phyloP scores from a whole-genome alignment of 306 rosid genomes.

The Vigna nakashimae region DNA sequence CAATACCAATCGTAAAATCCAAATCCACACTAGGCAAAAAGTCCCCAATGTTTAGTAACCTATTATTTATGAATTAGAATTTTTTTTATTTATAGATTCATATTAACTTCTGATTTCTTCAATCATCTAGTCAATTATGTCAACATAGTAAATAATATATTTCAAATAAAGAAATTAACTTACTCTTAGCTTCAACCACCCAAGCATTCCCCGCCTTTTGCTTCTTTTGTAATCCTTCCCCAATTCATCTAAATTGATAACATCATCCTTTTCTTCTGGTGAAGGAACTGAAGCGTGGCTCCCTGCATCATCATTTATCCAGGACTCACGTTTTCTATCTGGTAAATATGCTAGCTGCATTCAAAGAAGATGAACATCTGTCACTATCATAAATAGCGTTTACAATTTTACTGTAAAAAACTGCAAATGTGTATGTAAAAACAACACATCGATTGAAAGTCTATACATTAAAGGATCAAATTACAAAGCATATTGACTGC shows the following conservation, averaged over 20 bases:
- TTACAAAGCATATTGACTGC: conserved; percentile 17
- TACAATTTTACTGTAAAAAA: conserved; percentile 21
- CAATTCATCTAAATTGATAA: conserved; percentile 71
- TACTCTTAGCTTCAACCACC: conserved; percentile 85
- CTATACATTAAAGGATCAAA: conserved; percentile 34
- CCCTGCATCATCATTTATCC: conserved; percentile 69
- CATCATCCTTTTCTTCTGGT: conserved; percentile 64
- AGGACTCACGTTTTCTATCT: conserved; percentile 73
- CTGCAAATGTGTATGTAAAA: conserved; percentile 11
- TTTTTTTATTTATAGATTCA: background rate
- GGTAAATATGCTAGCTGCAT: conserved; percentile 90
- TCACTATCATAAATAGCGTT: background rate
- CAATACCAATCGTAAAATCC: background rate
- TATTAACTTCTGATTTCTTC: background rate
- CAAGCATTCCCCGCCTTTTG: conserved; percentile 80
- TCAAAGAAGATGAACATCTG: conserved; percentile 36
- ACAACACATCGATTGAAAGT: conserved; percentile 6
- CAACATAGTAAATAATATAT: conserved; percentile 17
- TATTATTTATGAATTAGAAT: conserved; percentile 18
- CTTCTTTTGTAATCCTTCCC: conserved; percentile 72
- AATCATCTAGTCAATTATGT: background rate
- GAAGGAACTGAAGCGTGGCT: conserved; percentile 72
- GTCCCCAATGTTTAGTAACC: background rate
- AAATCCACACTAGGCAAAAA: conserved; percentile 27
- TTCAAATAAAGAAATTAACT: conserved; percentile 44